Evolutionary conservation across 495 filamentous ascomycete species (phyloP), one percentile per base, ranked within the genome.

Genomic region (Xylaria telfairii): DNA sequence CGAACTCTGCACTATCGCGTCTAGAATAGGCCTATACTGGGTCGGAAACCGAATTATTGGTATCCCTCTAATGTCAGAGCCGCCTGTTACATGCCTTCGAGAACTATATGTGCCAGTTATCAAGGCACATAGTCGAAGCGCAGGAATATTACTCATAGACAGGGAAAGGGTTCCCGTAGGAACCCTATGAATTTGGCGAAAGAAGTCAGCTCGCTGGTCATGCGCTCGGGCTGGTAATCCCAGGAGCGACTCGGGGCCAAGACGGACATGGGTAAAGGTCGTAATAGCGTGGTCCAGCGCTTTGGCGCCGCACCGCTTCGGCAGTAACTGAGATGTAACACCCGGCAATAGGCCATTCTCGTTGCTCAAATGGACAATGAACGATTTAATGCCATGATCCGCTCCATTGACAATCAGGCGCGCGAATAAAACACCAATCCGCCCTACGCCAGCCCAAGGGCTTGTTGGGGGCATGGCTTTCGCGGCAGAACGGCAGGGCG

Each of bases 391-490:
- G n/a, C 81, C 80, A 12, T 75, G 65, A 56, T 80, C 74, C 24
- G 76, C 74, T 0, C 69, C 74, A 1, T 73, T 60, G 5, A 78
- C 75, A 3, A 81, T 44, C 30, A 83, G 73, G 42, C 78, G 74
- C 54, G 81, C 81, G 60, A 82, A 75, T 2, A 83, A 77, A 26
- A 81, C 73, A 2, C 72, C 79, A 46, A 83, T 68, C 1, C 56
- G 42, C 1, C 77, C 77, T 32, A 81, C 28, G 0, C 76, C 79
- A n/a, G 67, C 62, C 30, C 46, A 65, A 0, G 79, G 77, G 53
- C 78, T 73, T 1, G 75, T 78, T 9, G 80, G 80, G 0, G 81
- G 81, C 81, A 82, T 82, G 62, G 62, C 75, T 68, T 80, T 82
- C 9, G 78, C 73, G 2, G 79, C 81, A 3, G 57, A 53, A 7